Percentiles rank a stretch among this genome's conserved stretches.
phyloP scores from a whole-genome alignment of 2,329 filamentous ascomycete species.

The Diaporthe citri region DNA sequence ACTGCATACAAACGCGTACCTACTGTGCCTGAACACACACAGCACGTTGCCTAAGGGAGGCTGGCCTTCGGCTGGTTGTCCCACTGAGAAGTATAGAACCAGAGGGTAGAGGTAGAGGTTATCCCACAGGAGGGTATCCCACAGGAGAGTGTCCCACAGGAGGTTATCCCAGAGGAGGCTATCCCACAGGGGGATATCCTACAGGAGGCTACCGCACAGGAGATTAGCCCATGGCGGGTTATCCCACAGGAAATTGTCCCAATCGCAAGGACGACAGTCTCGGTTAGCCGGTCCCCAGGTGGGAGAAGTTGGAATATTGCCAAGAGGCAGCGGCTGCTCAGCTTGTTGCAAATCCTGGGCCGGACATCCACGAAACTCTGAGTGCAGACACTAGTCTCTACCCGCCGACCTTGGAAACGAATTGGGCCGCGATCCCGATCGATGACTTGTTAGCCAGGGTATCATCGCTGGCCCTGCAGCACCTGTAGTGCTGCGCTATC shows the following conservation, averaged over 20 bases:
- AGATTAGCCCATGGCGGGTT: background rate
- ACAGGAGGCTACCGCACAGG: background rate
- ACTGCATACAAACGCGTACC: background rate
- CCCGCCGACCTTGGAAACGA: constrained; percentile 1
- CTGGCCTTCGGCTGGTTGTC: background rate
- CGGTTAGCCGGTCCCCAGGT: constrained; percentile 5
- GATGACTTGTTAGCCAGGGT: constrained; percentile 12
- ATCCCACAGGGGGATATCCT: constrained; percentile 2
- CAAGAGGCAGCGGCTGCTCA: constrained; percentile 23
- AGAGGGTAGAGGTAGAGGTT: background rate
- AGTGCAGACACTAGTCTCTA: background rate
- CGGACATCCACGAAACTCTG: constrained; percentile 15
- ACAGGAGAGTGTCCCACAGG: background rate
- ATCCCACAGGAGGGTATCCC: background rate
- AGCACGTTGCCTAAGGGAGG: background rate
- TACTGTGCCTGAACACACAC: background rate
- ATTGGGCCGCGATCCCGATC: constrained; percentile 7
- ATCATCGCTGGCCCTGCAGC: background rate
- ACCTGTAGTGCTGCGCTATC: background rate
- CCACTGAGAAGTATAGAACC: background rate
- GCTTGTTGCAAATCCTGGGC: constrained; percentile 21
- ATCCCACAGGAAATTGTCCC: constrained; percentile 7
- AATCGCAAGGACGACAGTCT: background rate
- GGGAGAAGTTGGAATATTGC: background rate
- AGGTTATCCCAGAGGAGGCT: background rate